These are phyloP conservation scores for Tetrastigma voinierianum DNA, from an alignment of 164 flowering plant species.

Conservation along the genomic window DNA sequence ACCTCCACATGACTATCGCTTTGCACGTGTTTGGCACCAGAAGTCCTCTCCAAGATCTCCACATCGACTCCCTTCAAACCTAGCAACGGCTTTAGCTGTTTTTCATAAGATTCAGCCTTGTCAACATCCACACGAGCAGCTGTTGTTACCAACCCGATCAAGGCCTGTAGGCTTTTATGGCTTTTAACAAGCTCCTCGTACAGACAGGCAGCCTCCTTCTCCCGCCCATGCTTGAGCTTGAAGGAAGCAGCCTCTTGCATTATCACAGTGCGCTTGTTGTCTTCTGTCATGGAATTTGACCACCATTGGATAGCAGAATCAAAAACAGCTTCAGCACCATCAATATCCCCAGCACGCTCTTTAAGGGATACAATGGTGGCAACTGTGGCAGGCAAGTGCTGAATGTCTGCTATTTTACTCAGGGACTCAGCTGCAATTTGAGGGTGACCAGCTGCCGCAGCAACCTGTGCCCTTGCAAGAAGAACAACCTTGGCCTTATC, in stretches of 20 bases:
- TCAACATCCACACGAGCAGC: slow-evolving; percentile 71
- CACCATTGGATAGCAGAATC: slow-evolving; percentile 83
- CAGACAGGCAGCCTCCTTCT: slow-evolving; percentile 67
- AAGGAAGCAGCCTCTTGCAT: slow-evolving; percentile 89
- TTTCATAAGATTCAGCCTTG: slow-evolving; percentile 84
- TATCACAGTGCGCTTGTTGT: slow-evolving; percentile 51
- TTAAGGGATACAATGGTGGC: slow-evolving; percentile 84
- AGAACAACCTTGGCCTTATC: slow-evolving; percentile 49
- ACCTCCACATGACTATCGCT: slow-evolving; percentile 18
- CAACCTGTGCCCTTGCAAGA: slow-evolving; percentile 86
- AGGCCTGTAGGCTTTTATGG: slow-evolving; percentile 63
- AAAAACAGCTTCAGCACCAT: slow-evolving; percentile 69
- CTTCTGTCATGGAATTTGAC: slow-evolving; percentile 80
- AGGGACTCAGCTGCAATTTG: slow-evolving; percentile 82
- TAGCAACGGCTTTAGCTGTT: slow-evolving; percentile 66
- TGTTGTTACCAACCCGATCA: slow-evolving; percentile 79
- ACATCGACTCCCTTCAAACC: slow-evolving; percentile 74
- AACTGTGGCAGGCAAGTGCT: slow-evolving; percentile 93
- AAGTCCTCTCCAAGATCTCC: slow-evolving; percentile 74
- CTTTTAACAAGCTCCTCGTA: slow-evolving; percentile 85
- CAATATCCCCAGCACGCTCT: slow-evolving; percentile 82
- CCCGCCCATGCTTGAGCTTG: slow-evolving; percentile 79
- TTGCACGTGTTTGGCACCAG: slow-evolving; percentile 73
- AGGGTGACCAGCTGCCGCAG: slow-evolving; percentile 81
- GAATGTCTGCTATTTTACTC: slow-evolving; percentile 71